These are phyloP conservation scores for Amorphotheca resinae DNA, from an alignment of 495 filamentous ascomycete species.

Conservation along the genomic window DNA sequence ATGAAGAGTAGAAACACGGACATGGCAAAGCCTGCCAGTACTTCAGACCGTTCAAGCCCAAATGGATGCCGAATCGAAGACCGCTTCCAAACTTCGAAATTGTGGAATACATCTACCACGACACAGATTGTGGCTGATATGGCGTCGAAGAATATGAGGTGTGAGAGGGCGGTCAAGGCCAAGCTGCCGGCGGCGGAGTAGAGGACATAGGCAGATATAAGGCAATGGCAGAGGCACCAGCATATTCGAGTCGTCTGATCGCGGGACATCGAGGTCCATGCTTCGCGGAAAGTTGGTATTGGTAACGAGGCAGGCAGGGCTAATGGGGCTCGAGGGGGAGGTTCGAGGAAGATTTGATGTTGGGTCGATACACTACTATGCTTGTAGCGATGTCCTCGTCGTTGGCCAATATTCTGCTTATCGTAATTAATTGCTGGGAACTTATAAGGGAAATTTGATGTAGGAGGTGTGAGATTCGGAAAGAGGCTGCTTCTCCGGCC, in stretches of 20 bases:
- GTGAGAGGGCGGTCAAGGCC: slow-evolving; percentile 83
- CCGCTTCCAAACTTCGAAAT: slow-evolving; percentile 96
- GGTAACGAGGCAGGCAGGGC: slow-evolving; percentile 87
- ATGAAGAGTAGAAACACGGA: slow-evolving; percentile 90
- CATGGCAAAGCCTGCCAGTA: slow-evolving; percentile 94
- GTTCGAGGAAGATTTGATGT: slow-evolving; percentile 93
- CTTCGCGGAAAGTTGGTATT: slow-evolving; percentile 82
- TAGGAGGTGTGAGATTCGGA: not conserved
- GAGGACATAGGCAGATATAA: slow-evolving; percentile 69
- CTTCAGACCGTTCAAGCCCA: slow-evolving; percentile 80
- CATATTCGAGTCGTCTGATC: slow-evolving; percentile 70
- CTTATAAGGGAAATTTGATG: not conserved
- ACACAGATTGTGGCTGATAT: slow-evolving; percentile 89
- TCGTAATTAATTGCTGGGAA: not conserved
- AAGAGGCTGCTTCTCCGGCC: not conserved
- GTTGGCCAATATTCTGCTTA: slow-evolving; percentile 65
- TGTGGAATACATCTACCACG: slow-evolving; percentile 78
- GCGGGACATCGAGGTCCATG: slow-evolving; percentile 68
- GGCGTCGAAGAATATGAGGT: slow-evolving; percentile 89
- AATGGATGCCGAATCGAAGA: slow-evolving; percentile 90
- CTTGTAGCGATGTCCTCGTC: slow-evolving; percentile 94
- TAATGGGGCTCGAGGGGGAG: slow-evolving; percentile 75
- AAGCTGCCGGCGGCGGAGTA: slow-evolving; percentile 78
- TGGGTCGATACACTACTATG: slow-evolving; percentile 79
- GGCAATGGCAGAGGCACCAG: slow-evolving; percentile 84